These are phyloP conservation scores for Aureobasidium sp. DNA, from an alignment of 2,329 filamentous ascomycete species.

Conservation along the genomic window DNA sequence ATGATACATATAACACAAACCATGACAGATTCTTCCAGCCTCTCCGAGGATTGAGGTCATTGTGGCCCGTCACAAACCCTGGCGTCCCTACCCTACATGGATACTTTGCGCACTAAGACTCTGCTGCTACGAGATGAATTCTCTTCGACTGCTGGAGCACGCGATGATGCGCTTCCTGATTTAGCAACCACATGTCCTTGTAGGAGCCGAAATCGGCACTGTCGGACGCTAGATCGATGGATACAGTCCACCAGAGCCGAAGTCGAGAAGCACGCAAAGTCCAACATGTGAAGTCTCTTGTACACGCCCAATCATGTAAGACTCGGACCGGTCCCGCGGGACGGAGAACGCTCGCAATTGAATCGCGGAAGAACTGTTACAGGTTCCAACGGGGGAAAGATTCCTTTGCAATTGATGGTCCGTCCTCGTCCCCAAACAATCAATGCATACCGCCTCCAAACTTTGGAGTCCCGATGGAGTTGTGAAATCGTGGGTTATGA, in stretches of 20 bases:
- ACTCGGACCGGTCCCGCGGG: slow-evolving; percentile 1
- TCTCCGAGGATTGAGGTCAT: not conserved
- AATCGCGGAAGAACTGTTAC: slow-evolving; percentile 7
- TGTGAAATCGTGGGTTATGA: not conserved
- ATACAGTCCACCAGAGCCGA: not conserved
- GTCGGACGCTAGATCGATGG: not conserved
- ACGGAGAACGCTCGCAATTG: slow-evolving; percentile 8
- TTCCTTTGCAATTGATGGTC: not conserved
- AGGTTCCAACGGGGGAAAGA: not conserved
- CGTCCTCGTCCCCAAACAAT: not conserved
- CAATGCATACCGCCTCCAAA: slow-evolving; percentile 4
- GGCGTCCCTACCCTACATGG: no score
- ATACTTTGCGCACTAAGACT: not conserved
- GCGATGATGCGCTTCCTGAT: not conserved
- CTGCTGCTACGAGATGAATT: not conserved
- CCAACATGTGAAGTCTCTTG: not conserved
- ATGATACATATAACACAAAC: not conserved
- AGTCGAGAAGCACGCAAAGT: not conserved
- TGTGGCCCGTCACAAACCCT: not conserved
- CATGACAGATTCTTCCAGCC: not conserved
- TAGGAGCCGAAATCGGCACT: not conserved
- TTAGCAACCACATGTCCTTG: not conserved
- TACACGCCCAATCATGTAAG: slow-evolving; percentile 4
- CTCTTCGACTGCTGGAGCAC: not conserved
- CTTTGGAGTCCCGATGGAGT: not conserved